Percentiles rank a stretch among this genome's conserved stretches.
Evolutionary conservation across 306 rosid species (phyloP).

Genomic region (Trifolium repens): DNA sequence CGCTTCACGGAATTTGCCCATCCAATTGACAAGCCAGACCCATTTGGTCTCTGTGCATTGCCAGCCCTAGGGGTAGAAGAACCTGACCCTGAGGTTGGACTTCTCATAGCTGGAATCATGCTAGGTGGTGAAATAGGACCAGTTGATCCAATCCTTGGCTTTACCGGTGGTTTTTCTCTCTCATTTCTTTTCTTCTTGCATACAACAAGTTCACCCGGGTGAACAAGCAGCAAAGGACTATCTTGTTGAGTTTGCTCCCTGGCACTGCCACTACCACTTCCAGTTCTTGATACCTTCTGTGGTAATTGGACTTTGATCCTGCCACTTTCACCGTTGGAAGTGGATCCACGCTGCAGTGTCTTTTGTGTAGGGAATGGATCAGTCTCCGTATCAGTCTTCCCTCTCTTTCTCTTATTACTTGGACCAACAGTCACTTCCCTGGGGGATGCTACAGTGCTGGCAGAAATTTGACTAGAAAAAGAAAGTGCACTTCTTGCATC

Average conservation of each 20-base stretch:
- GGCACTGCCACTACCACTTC: constrained; percentile 60
- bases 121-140: constrained; percentile 83
- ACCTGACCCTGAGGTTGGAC: constrained; percentile 72
- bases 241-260: constrained; percentile 74
- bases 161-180: constrained; percentile 70
- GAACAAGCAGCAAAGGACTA: constrained; percentile 58
- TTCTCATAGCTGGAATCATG: constrained; percentile 59
- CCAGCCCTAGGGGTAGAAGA: constrained; percentile 63
- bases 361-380: constrained; percentile 61
- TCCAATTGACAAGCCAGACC: constrained; percentile 61
- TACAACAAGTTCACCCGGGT: constrained; percentile 93
- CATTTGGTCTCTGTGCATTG: constrained; percentile 65
- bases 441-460: constrained; percentile 51
- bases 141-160: constrained; percentile 61
- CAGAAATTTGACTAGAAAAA: constrained; percentile 55
- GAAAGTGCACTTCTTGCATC: constrained; percentile 75
- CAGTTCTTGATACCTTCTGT: constrained; percentile 72
- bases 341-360: constrained; percentile 54
- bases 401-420: constrained; percentile 68
- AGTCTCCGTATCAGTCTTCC: constrained; percentile 58
- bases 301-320: constrained; percentile 62
- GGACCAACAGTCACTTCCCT: constrained; percentile 57
- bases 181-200: constrained; percentile 97
- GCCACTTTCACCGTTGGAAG: constrained; percentile 56
- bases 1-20: constrained; percentile 96